Conservation (phyloP, 179 eudicot species). For the Corrigiola litoralis region DNA sequence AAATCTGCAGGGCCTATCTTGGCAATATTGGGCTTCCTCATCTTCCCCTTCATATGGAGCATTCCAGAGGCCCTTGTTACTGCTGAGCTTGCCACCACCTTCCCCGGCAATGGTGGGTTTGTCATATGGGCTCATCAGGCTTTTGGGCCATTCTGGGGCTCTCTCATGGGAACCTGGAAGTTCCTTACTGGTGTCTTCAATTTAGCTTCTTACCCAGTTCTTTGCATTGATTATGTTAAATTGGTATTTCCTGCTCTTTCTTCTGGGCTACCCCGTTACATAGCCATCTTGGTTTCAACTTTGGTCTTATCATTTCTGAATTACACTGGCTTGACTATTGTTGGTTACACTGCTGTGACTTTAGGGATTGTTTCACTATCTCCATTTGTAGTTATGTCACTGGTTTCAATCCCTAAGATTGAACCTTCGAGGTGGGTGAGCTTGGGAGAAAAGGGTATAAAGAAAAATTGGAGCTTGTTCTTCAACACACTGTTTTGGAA, state of each 20-base stretch:
- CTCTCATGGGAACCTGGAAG: slow-evolving; percentile 32
- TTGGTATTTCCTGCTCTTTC: slow-evolving; percentile 26
- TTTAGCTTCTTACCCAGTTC: slow-evolving; percentile 32
- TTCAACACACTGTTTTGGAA: slow-evolving; percentile 72
- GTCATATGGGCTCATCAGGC: slow-evolving; percentile 32
- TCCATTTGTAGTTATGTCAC: slow-evolving; percentile 51
- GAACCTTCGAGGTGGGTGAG: slow-evolving; percentile 40
- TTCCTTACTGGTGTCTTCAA: slow-evolving; percentile 34
- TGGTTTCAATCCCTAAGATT: slow-evolving; percentile 45
- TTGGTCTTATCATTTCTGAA: slow-evolving; percentile 40
- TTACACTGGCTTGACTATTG: slow-evolving; percentile 53
- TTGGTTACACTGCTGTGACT: slow-evolving; percentile 52
- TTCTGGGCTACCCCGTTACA: slow-evolving; percentile 27
- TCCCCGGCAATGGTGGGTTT: slow-evolving; percentile 35
- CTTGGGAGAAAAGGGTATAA: slow-evolving; percentile 33
- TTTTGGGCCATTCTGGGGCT: slow-evolving; percentile 40
- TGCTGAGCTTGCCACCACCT: slow-evolving; percentile 34
- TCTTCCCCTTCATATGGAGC: slow-evolving; percentile 46
- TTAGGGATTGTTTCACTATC: slow-evolving; percentile 45
- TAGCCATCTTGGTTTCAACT: slow-evolving; percentile 36
- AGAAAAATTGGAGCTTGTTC: slow-evolving; percentile 51
- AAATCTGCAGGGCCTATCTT: slow-evolving; percentile 27
- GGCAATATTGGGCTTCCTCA: slow-evolving; percentile 30
- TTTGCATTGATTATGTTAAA: slow-evolving; percentile 37
- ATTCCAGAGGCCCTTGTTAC: slow-evolving; percentile 38